Percentiles rank a stretch among this genome's conserved stretches.
Conservation (phyloP, 768 basidiomycete genomes). For the Tricholoma sp. region DNA sequence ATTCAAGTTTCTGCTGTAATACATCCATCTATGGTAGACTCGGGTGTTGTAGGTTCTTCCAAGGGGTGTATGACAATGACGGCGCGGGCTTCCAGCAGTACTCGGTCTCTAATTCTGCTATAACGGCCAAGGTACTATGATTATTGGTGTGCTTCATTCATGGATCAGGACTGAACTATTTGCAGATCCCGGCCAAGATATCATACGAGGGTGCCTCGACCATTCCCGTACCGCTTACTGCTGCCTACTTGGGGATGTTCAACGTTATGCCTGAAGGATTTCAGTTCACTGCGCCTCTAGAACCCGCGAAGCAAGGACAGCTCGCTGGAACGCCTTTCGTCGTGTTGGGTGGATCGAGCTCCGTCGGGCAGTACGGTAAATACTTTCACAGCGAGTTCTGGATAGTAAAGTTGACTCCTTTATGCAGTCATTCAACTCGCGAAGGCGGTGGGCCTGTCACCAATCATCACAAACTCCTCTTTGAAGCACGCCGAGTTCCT, state of each 20-base stretch:
- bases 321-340: slow-evolving; percentile 24
- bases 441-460: slow-evolving; percentile 32
- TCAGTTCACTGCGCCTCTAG: slow-evolving; percentile 15
- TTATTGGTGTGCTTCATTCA: slow-evolving; percentile 18
- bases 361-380: slow-evolving; percentile 23
- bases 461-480: slow-evolving; percentile 35
- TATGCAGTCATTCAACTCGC: slow-evolving; percentile 31
- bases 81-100: slow-evolving; percentile 24
- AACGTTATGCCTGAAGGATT: slow-evolving; percentile 17
- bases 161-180: not conserved
- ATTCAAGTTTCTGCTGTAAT: not conserved
- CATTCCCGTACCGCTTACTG: slow-evolving; percentile 28
- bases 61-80: slow-evolving; percentile 4
- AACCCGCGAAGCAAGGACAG: slow-evolving; percentile 15
- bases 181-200: slow-evolving; percentile 24
- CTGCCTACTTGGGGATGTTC: slow-evolving; percentile 32
- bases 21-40: not conserved
- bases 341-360: slow-evolving; percentile 21
- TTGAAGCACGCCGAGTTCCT: slow-evolving; percentile 21
- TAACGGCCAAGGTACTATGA: slow-evolving; percentile 12
- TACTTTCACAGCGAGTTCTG: not conserved
- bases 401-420: not conserved
- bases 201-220: slow-evolving; percentile 34
- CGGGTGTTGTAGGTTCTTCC: slow-evolving; percentile 6
- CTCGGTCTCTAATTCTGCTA: slow-evolving; percentile 15